These are phyloP conservation scores for Artemisia annua DNA, from an alignment of 129 eudicot genomes.

Conservation along the genomic window DNA sequence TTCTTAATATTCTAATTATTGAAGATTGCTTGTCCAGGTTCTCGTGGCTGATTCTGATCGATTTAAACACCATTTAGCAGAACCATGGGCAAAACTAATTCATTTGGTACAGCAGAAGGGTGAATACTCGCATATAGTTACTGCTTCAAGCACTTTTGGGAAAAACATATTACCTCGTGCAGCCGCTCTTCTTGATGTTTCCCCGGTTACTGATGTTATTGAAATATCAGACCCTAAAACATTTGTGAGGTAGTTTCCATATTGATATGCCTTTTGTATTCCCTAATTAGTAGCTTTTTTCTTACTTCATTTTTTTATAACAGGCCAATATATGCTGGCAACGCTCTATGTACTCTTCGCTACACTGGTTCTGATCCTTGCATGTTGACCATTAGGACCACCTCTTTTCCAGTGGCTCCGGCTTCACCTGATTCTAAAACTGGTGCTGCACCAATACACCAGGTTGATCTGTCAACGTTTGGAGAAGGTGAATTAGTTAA, in stretches of 20 bases:
- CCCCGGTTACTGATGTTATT: constrained; percentile 82
- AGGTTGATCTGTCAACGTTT: constrained; percentile 79
- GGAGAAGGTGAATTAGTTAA: constrained; percentile 66
- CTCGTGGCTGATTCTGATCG: constrained; percentile 80
- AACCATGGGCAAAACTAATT: constrained; percentile 84
- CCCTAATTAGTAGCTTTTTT: not conserved
- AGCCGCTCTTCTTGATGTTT: constrained; percentile 93
- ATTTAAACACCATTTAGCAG: constrained; percentile 74
- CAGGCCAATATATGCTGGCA: constrained; percentile 99
- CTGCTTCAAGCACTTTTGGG: constrained; percentile 88
- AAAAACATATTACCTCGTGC: constrained; percentile 95
- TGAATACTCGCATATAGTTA: constrained; percentile 68
- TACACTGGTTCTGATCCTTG: constrained; percentile 83
- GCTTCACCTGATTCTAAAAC: constrained; percentile 43
- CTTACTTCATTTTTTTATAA: constrained; percentile 20
- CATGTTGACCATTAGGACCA: constrained; percentile 77
- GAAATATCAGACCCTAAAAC: constrained; percentile 59
- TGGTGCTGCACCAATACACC: constrained; percentile 58
- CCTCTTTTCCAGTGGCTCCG: constrained; percentile 65
- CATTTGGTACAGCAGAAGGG: constrained; percentile 70
- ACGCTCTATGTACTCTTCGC: constrained; percentile 87
- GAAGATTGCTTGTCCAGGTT: constrained; percentile 47
- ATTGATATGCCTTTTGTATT: constrained; percentile 4
- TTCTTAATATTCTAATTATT: not conserved
- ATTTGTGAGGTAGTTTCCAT: constrained; percentile 62